Base-by-base conservation (phyloP, 371 early-diverging fungal species). In the Dinochytrium kinnereticum region DNA sequence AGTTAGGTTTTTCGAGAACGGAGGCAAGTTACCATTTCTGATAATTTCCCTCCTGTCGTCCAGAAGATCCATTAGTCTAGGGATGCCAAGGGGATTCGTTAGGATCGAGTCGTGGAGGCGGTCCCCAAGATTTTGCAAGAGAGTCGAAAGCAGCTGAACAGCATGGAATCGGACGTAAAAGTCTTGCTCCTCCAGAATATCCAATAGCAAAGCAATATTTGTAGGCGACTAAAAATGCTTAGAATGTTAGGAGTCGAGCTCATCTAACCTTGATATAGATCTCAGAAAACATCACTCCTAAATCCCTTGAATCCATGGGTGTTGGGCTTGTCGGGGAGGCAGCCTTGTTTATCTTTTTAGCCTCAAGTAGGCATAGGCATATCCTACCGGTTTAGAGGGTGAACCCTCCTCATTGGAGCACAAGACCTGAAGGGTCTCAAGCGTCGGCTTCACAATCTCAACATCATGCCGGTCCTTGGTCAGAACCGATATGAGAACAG, bases 1-100 rank as follows among this genome's bases (percentile, higher is more conserved):
- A n/a, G n/a, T n/a, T n/a, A n/a, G n/a, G n/a, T n/a, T n/a, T n/a
- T n/a, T n/a, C n/a, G n/a, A n/a, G n/a, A n/a, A n/a, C 28, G 36
- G 40, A 26, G 26, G 26, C 1, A 44, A 28, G 59, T 65, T 84
- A 92, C 95, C 96, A 82, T 96, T 98, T 77, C 99, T 89, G 59
- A 98, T 93, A 71, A 96, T 92, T 69, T 98, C 99, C 55, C 95
- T 88, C 59, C 89, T 88, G 75, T 97, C 97, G 57, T 95, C 94
- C 53, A 98, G 81, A 61, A 98, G 82, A 76, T 97, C 98, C 64
- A 97, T 94, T 49, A 98, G 88, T 39, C 94, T 30, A 17, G 96
- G 92, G 66, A 98, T 91, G 24, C 97, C 96, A 81, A 92, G 88
- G 0, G 98, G 97, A 40, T 90, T 90, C 3, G 92, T 92, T 76